Percentiles rank a stretch among this genome's conserved stretches.
Evolutionary conservation across 2,329 filamentous ascomycete genomes (phyloP).

Genomic region (Daldinia eschscholtzii): DNA sequence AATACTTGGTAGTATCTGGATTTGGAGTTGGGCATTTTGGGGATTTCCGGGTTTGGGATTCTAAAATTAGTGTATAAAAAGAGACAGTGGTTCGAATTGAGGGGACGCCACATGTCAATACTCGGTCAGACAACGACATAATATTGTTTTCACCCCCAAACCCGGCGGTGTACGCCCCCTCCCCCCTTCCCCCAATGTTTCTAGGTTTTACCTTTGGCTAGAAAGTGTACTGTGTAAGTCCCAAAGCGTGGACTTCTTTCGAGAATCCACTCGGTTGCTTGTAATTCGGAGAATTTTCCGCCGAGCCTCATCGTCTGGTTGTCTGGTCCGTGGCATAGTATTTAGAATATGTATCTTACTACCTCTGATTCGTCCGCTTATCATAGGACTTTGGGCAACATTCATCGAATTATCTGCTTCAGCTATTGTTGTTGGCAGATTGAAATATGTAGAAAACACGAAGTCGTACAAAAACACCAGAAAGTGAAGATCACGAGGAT

Average conservation of each 20-base stretch:
- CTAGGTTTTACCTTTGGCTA: not conserved
- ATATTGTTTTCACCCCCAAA: constrained; percentile 11
- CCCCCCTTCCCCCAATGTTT: too few relatives aligned
- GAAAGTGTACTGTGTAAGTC: not conserved
- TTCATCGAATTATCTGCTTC: not conserved
- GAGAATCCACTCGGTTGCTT: not conserved
- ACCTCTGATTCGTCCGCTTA: not conserved
- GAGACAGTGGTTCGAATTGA: constrained; percentile 9
- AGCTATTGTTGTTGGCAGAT: not conserved
- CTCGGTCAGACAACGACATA: constrained; percentile 13
- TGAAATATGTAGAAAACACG: not conserved
- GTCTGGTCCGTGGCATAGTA: not conserved
- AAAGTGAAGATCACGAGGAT: not conserved
- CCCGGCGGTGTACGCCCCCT: not conserved
- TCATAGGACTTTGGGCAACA: not conserved
- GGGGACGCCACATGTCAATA: constrained; percentile 16
- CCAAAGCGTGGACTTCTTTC: not conserved
- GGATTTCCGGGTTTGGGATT: constrained; percentile 11
- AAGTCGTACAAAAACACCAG: not conserved
- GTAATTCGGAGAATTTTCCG: not conserved
- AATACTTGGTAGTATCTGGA: not conserved
- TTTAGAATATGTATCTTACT: not conserved
- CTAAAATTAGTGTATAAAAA: constrained; percentile 33
- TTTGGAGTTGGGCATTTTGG: constrained; percentile 22
- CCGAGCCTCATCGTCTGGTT: not conserved